Evolutionary conservation across 805 yeast genomes (phyloP), one percentile per base, ranked within the genome.

Genomic region (Candida maltosa): DNA sequence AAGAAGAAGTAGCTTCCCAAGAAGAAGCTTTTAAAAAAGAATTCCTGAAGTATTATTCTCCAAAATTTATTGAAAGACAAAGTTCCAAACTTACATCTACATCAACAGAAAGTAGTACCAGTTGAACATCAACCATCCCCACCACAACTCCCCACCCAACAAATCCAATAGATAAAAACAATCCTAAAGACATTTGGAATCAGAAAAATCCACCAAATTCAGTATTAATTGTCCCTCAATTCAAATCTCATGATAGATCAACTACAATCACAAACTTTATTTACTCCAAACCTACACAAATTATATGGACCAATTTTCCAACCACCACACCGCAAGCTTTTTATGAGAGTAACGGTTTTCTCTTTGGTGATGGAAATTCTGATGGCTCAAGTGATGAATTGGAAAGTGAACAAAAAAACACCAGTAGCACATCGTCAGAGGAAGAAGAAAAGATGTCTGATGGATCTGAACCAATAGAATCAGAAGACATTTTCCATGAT

Each of bases 191-290:
- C 16, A 24, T 54, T 8, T 33, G 47, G 11, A 48, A 47, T 29
- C 45, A 36, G 46, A 49, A 51, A 32, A 36, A 28, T 15, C 38
- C 51, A 2, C 41, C 56, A 6, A 31, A 54, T 41, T 46, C 52
- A 22, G 35, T 56, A 3, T 42, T 49, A 4, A 41, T 56, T 2
- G 30, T 34, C 4, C 60, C 61, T 6, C 60, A 54, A 37, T 49
- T 51, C 27, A 44, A 40, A 11, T 29, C 42, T 29, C 58, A 53
- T 34, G n/a, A n/a, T n/a, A n/a, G n/a, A n/a, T n/a, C n/a, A n/a
- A n/a, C n/a, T n/a, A n/a, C n/a, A n/a, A n/a, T n/a, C n/a, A n/a
- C n/a, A n/a, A n/a, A n/a, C n/a, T n/a, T n/a, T n/a, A n/a, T n/a
- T n/a, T n/a, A n/a, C n/a, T n/a, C n/a, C n/a, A n/a, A n/a, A n/a